These are phyloP conservation scores for Castanea mollissima DNA, from an alignment of 306 rosid genomes.

Conservation along the genomic window DNA sequence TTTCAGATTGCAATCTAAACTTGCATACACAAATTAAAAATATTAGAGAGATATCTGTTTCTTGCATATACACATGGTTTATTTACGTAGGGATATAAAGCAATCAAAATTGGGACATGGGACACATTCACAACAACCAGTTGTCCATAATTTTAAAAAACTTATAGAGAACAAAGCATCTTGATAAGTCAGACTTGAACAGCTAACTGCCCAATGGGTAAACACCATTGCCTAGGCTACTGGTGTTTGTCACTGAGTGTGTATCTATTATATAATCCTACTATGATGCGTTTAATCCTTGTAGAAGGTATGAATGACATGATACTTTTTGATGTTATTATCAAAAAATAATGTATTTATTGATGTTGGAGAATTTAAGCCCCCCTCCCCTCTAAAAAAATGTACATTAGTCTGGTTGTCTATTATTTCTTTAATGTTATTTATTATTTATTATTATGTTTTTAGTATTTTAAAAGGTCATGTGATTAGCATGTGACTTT, in stretches of 20 bases:
- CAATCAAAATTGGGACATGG: neutral
- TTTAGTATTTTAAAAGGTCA: too few relatives aligned
- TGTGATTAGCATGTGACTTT: too few relatives aligned
- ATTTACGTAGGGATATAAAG: conserved; percentile 4
- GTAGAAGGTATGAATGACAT: too few relatives aligned
- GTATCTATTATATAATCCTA: neutral
- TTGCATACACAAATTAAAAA: neutral
- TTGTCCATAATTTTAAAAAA: neutral
- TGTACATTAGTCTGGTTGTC: too few relatives aligned
- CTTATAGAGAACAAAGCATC: neutral
- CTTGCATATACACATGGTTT: neutral
- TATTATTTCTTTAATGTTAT: too few relatives aligned
- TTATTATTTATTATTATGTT: too few relatives aligned
- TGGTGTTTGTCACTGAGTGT: neutral
- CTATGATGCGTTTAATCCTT: neutral
- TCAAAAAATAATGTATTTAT: too few relatives aligned
- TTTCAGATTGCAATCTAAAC: conserved; percentile 15
- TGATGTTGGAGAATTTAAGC: too few relatives aligned
- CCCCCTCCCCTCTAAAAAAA: too few relatives aligned
- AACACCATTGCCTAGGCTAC: neutral
- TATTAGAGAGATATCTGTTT: neutral
- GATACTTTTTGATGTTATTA: too few relatives aligned
- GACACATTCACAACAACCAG: neutral
- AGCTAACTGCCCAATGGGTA: neutral
- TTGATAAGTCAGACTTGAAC: neutral